Conservation (phyloP, 2,329 filamentous ascomycete species). For the Colletotrichum coccodes region DNA sequence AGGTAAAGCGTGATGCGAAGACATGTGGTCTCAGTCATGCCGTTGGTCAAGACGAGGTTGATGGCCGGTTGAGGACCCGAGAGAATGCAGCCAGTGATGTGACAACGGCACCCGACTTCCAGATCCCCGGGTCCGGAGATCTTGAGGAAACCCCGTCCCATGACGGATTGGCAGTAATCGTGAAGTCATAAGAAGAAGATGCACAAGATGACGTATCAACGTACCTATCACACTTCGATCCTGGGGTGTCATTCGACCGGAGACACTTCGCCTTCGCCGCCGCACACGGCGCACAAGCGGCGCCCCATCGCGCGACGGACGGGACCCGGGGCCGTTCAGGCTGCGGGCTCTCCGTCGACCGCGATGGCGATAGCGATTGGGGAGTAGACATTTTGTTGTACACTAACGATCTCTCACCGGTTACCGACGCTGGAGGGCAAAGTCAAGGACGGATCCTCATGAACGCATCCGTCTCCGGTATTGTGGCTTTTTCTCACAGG, state of each 20-base stretch:
- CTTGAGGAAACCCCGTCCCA: constrained; percentile 5
- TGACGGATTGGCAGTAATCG: background rate
- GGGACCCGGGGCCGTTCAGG: background rate
- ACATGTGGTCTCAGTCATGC: background rate
- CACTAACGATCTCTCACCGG: background rate
- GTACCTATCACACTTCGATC: constrained; percentile 57
- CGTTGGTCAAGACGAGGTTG: background rate
- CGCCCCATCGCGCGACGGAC: constrained; percentile 52
- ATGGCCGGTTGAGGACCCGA: background rate
- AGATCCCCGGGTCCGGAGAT: background rate
- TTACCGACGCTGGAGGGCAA: background rate
- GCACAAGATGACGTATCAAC: background rate
- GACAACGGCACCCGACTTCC: background rate
- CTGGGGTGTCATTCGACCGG: constrained; percentile 47
- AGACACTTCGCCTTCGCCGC: constrained; percentile 62
- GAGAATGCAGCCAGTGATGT: background rate
- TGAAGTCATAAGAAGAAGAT: background rate
- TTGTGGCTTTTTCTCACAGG: background rate
- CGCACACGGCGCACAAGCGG: constrained; percentile 59
- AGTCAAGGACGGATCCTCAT: too few species aligned
- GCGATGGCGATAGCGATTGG: background rate
- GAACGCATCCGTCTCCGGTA: background rate
- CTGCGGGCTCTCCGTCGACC: background rate
- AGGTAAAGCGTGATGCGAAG: background rate
- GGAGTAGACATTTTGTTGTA: background rate